These are phyloP conservation scores for Tulasnella sp. DNA, from an alignment of 768 basidiomycete species.

Conservation along the genomic window DNA sequence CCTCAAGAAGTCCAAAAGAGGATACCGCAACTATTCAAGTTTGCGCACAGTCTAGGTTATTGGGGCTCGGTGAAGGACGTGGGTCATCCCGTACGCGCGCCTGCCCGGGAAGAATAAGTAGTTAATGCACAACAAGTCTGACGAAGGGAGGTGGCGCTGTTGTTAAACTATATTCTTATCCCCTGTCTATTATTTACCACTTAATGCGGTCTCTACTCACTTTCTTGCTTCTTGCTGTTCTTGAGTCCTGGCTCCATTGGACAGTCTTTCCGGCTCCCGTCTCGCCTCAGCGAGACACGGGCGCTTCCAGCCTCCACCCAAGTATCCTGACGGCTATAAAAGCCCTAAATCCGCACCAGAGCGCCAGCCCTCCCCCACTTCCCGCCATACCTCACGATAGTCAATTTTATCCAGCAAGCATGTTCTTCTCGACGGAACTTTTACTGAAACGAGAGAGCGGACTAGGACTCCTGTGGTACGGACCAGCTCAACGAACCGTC, in stretches of 20 bases:
- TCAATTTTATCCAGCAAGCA: conserved; percentile 33
- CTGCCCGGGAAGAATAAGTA: too few relatives aligned
- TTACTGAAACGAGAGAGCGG: conserved; percentile 79
- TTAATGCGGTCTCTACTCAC: background rate
- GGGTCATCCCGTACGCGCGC: background rate
- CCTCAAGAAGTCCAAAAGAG: background rate
- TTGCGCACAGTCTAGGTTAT: background rate
- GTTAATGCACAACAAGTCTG: background rate
- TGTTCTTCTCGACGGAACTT: conserved; percentile 87
- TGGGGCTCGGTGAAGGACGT: background rate
- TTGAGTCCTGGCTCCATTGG: background rate
- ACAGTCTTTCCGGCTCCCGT: background rate
- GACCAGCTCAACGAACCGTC: background rate
- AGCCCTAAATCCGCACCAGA: background rate
- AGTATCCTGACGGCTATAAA: background rate
- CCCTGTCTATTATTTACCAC: background rate
- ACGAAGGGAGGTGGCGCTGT: background rate
- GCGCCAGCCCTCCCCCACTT: background rate
- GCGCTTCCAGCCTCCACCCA: background rate
- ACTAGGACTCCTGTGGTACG: conserved; percentile 81
- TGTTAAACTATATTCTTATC: background rate
- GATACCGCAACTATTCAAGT: background rate
- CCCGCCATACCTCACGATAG: background rate
- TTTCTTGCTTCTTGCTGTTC: background rate
- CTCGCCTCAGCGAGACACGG: background rate